phyloP scores from a whole-genome alignment of 371 early-diverging fungal species.

The Mucor racemosus region DNA sequence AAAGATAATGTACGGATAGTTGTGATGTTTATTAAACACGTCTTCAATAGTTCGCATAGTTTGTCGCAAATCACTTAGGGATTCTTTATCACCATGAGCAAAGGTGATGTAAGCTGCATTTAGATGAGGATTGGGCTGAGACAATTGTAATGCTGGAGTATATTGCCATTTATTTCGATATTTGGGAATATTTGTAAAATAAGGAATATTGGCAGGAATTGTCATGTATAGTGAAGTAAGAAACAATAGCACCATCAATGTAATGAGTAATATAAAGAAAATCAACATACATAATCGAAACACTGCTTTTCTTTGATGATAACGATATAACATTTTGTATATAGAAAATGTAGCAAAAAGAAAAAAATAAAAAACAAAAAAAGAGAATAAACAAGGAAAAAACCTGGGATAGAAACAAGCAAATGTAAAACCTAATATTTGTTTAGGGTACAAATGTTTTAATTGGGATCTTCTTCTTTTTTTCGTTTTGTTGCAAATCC shows the following conservation, averaged over 20 bases:
- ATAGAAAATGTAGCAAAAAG: too few species aligned
- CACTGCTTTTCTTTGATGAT: neutral
- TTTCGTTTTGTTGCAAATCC: neutral
- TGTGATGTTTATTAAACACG: conserved; percentile 30
- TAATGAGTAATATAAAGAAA: neutral
- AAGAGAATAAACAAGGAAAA: too few species aligned
- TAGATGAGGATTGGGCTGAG: conserved; percentile 20
- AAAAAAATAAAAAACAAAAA: too few species aligned
- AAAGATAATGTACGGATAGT: conserved; percentile 46
- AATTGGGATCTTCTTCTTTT: neutral
- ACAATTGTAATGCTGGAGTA: conserved; percentile 11
- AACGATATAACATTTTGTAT: too few species aligned
- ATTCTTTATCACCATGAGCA: conserved; percentile 24
- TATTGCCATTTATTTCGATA: conserved; percentile 24
- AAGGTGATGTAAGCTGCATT: conserved; percentile 24
- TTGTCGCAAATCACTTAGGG: conserved; percentile 28
- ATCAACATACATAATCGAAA: neutral
- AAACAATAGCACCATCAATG: neutral
- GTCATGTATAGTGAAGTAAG: conserved; percentile 11
- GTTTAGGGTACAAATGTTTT: too few species aligned
- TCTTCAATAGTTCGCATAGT: conserved; percentile 45
- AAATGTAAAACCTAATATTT: neutral
- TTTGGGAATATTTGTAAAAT: neutral
- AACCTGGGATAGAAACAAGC: too few species aligned
- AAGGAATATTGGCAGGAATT: conserved; percentile 10